These are phyloP conservation scores for Alternaria sp. DNA, from an alignment of 2,329 filamentous ascomycete genomes.

Conservation along the genomic window DNA sequence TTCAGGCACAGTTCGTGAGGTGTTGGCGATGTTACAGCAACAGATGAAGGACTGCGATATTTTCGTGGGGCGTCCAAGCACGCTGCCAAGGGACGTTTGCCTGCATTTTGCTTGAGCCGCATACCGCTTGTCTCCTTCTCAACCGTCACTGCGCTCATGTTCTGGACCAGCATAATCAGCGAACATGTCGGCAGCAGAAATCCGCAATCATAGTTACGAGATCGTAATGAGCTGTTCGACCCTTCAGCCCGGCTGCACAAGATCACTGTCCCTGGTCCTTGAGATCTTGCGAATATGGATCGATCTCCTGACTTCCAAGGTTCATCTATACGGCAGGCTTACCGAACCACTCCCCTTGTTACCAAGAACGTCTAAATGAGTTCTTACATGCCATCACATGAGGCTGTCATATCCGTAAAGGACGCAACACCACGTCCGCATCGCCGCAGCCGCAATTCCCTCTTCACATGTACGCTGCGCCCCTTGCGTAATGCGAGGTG, in stretches of 20 bases:
- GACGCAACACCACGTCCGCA: neutral
- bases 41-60: conserved; percentile 10
- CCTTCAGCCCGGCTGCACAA: neutral
- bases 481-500: neutral
- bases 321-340: neutral
- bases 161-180: neutral
- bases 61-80: conserved; percentile 8
- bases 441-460: conserved; percentile 1
- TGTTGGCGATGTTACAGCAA: neutral
- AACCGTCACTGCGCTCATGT: neutral
- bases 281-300: neutral
- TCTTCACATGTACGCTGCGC: neutral
- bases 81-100: conserved; percentile 1
- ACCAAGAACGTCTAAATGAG: neutral
- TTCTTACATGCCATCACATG: neutral
- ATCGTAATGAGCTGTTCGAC: neutral
- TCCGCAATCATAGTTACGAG: neutral
- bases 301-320: neutral
- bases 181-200: neutral
- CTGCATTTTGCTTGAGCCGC: conserved; percentile 3
- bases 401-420: neutral
- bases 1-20: neutral
- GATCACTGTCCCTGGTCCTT: neutral
- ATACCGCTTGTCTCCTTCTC: neutral
- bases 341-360: neutral